A percentile compares a stretch with the other conserved stretches of the same genome.
Conservation (phyloP, 257 asterid genomes). For the Ilex aquifolium region DNA sequence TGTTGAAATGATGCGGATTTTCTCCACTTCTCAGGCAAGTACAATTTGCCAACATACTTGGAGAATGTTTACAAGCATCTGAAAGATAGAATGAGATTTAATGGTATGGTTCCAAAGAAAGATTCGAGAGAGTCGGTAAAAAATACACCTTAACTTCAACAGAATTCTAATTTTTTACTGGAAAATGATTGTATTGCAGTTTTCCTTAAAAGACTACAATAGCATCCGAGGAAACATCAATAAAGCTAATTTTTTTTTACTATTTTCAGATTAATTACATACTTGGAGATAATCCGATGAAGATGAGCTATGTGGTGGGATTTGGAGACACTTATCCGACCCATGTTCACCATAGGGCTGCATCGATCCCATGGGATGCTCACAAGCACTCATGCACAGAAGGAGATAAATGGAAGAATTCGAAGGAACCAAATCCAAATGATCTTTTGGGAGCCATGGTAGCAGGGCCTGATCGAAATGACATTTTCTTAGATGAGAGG, state of each 20-base stretch:
- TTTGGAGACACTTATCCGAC: conserved; percentile 35
- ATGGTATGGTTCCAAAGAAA: too few species aligned
- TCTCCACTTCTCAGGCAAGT: conserved; percentile 45
- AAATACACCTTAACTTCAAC: too few species aligned
- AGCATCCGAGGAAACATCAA: too few species aligned
- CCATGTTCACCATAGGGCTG: conserved; percentile 50
- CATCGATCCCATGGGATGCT: conserved; percentile 51
- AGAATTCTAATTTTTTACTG: too few species aligned
- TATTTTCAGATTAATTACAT: conserved; percentile 44
- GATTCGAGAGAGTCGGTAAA: too few species aligned
- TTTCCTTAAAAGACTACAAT: too few species aligned
- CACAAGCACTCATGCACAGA: conserved; percentile 27
- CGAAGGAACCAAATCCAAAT: conserved; percentile 32
- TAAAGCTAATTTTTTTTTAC: not conserved
- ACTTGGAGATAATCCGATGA: conserved; percentile 56
- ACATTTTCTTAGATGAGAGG: conserved; percentile 34
- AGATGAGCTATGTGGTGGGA: conserved; percentile 55
- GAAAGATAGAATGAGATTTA: too few species aligned
- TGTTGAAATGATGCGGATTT: conserved; percentile 22
- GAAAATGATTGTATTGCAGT: not conserved
- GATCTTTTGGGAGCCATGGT: conserved; percentile 49
- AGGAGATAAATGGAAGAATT: conserved; percentile 34
- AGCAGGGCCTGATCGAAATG: conserved; percentile 46
- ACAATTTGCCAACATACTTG: not conserved
- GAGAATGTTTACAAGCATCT: too few species aligned